Conservation (phyloP, 129 eudicot species). For the Flaveria linearis region DNA sequence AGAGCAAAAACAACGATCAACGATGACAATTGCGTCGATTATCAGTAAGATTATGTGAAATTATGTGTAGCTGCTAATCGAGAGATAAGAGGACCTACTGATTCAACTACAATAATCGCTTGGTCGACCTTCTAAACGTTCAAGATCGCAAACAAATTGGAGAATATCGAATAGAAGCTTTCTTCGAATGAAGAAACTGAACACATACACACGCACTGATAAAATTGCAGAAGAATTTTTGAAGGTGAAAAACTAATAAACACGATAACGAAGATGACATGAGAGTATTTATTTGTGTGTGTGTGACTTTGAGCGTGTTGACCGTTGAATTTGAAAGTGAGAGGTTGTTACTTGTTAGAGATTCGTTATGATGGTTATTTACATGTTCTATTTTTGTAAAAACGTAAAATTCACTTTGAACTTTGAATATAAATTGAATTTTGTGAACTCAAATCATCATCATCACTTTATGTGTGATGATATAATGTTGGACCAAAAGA, state of each 20-base stretch:
- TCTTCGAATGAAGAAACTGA: background rate
- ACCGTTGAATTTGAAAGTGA: too few relatives aligned
- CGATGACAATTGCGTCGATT: background rate
- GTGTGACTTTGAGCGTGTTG: too few relatives aligned
- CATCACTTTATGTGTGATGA: too few relatives aligned
- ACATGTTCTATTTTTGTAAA: too few relatives aligned
- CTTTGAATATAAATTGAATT: too few relatives aligned
- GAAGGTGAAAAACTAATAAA: background rate
- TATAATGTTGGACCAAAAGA: too few relatives aligned
- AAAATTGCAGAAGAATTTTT: background rate
- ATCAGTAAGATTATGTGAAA: conserved; percentile 6
- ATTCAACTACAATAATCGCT: conserved; percentile 32
- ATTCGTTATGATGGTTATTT: too few relatives aligned
- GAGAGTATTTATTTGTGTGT: conserved; percentile 20
- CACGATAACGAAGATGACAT: conserved; percentile 24
- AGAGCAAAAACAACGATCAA: background rate
- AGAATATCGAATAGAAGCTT: background rate
- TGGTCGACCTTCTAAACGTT: conserved; percentile 47
- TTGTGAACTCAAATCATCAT: too few relatives aligned
- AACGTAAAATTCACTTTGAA: too few relatives aligned
- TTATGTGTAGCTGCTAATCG: conserved; percentile 24
- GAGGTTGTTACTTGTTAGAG: too few relatives aligned
- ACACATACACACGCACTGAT: background rate
- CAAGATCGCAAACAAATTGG: conserved; percentile 28
- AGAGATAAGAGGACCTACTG: conserved; percentile 31